Conservation (phyloP, 2,329 filamentous ascomycete genomes). For the Cladorrhinum sp. region DNA sequence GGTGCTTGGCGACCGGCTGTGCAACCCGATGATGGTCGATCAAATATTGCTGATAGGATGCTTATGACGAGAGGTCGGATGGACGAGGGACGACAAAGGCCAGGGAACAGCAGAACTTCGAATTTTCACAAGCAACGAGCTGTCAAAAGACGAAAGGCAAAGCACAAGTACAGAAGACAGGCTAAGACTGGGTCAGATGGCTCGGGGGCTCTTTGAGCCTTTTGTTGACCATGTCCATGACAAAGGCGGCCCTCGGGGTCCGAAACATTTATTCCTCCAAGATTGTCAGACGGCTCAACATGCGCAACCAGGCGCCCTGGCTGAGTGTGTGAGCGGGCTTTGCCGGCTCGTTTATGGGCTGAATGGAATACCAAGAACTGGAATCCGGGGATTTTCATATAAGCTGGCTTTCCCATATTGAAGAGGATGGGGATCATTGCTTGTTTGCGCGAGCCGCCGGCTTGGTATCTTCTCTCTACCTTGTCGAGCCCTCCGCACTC, state of each 20-base stretch:
- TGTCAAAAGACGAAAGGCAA: neutral
- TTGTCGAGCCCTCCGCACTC: slow-evolving; percentile 10
- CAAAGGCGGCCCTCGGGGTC: slow-evolving; percentile 2
- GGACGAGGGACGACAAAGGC: neutral
- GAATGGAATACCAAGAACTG: neutral
- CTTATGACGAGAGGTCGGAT: neutral
- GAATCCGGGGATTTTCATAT: slow-evolving; percentile 6
- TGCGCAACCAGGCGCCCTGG: neutral
- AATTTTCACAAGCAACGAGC: neutral
- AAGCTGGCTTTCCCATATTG: slow-evolving; percentile 11
- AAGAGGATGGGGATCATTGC: slow-evolving; percentile 17
- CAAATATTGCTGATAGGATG: neutral
- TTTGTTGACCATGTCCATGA: neutral
- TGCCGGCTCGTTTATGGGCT: neutral
- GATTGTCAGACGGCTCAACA: neutral
- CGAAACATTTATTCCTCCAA: neutral
- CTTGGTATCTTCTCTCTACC: slow-evolving; percentile 17
- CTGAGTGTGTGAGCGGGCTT: neutral
- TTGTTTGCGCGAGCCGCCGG: slow-evolving; percentile 18
- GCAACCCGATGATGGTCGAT: neutral
- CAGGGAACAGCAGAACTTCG: neutral
- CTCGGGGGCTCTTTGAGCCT: slow-evolving; percentile 1
- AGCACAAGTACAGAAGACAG: neutral
- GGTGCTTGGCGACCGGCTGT: neutral
- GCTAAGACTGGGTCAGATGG: neutral